These are phyloP conservation scores for Stylosanthes scabra DNA, from an alignment of 331 rosid species.

Conservation along the genomic window DNA sequence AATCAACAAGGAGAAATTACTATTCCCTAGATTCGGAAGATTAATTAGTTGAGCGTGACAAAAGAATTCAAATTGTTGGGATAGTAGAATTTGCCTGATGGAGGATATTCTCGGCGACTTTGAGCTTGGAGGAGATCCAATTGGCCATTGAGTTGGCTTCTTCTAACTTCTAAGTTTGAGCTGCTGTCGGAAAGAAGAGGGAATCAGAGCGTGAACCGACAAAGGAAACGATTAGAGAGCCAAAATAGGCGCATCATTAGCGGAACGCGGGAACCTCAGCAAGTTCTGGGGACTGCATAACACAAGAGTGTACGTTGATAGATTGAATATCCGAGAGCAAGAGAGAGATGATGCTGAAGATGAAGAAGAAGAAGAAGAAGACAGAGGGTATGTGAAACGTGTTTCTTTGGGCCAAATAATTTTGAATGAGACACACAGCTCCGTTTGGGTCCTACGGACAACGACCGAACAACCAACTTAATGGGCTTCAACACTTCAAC, in stretches of 20 bases:
- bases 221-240: not conserved
- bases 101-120: conserved; percentile 93
- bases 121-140: conserved; percentile 99
- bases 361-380: not conserved
- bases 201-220: conserved; percentile 10
- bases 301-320: conserved; percentile 3
- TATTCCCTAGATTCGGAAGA: not conserved
- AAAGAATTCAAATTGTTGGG: not conserved
- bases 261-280: conserved; percentile 14
- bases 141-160: conserved; percentile 68
- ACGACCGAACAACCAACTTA: conserved; percentile 26
- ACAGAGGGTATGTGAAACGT: conserved; percentile 11
- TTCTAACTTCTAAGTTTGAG: conserved; percentile 27
- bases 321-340: not conserved
- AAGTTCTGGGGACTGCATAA: conserved; percentile 2
- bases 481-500: too few relatives aligned
- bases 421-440: conserved; percentile 18
- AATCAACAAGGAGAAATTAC: not conserved
- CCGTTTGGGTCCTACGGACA: conserved; percentile 20
- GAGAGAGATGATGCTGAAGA: not conserved
- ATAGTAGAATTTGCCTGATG: conserved; percentile 64
- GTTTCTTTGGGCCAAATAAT: conserved; percentile 14
- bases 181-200: not conserved
- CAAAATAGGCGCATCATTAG: not conserved
- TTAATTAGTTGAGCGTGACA: not conserved